These are phyloP conservation scores for Dendrothele bispora DNA, from an alignment of 768 basidiomycete species.

Conservation along the genomic window DNA sequence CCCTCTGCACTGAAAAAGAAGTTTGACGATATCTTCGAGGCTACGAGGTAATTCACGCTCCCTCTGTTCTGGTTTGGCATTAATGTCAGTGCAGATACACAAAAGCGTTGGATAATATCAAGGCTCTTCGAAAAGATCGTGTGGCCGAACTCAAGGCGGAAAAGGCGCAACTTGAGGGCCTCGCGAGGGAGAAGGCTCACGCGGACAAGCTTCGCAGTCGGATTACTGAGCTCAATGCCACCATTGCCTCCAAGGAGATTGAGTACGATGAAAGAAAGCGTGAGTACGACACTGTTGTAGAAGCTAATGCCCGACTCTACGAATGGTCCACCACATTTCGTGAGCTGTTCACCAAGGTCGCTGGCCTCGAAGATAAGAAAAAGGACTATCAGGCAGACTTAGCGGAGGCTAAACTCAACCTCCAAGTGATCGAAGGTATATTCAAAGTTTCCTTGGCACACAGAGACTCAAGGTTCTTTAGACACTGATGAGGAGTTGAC, in stretches of 20 bases:
- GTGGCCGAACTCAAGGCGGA: conserved; percentile 90
- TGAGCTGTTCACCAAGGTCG: conserved; percentile 75
- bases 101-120: conserved; percentile 93
- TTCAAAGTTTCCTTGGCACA: neutral
- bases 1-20: conserved; percentile 94
- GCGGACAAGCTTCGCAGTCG: conserved; percentile 80
- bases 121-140: conserved; percentile 85
- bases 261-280: conserved; percentile 72
- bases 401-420: conserved; percentile 57
- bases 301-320: conserved; percentile 76
- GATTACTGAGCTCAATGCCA: conserved; percentile 56
- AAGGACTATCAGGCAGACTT: conserved; percentile 61
- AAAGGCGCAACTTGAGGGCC: conserved; percentile 77
- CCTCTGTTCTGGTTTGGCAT: conserved; percentile 4
- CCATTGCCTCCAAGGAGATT: conserved; percentile 68
- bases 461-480: conserved; percentile 21
- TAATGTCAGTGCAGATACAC: conserved; percentile 67
- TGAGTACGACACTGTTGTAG: conserved; percentile 61
- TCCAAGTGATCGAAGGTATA: conserved; percentile 68
- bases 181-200: conserved; percentile 81
- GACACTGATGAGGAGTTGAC: conserved; percentile 76
- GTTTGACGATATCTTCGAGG: conserved; percentile 99
- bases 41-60: conserved; percentile 64
- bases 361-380: conserved; percentile 62
- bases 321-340: conserved; percentile 84